Base-by-base conservation (phyloP, 1,284 basidiomycete species). In the Neolentinus lepideus region DNA sequence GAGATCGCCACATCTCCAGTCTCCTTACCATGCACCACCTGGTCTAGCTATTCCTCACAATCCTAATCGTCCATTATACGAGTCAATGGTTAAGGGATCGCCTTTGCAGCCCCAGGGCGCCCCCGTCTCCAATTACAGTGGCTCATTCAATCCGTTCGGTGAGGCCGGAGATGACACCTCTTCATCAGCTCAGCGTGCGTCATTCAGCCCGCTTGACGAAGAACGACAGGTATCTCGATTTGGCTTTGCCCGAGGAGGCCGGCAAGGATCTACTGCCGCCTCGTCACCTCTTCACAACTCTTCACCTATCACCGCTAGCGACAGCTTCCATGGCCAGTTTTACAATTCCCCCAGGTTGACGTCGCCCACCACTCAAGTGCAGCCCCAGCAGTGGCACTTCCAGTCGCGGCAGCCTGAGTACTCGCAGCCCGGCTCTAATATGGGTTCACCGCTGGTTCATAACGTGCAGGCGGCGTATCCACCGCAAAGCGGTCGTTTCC, bases 181-280 rank as follows among this genome's bases (percentile, higher is more conserved):
- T 6, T 29, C 51, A 8, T 26, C 47, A 16, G 12, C 51, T 52
- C 26, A 24, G 21, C 51, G 27, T 52, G 11, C 21, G 21, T 31
- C 51, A 14, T 26, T 50, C 47, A 25, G 38, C 47, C 19, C 72
- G 2, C 61, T 80, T 12, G 88, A 89, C 53, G 87, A 90, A 55
- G 87, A 89, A 55, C 75, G 88, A 56, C 87, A 85, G 61, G 79
- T 90, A 36, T 92, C 90, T 6, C 79, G 91, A 21, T 93, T 93
- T 69, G 88, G 85, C 19, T 94, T 94, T 67, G 91, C 91, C 10
- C 81, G 88, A 22, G n/a, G n/a, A n/a, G 85, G 84, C 16, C 78
- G 81, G 47, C 86, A 84, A 59, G 76, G 77, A 1, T 81, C 85
- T 9, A 77, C 75, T 19, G 64, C 75, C 50, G 66, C 82, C 1